phyloP scores from a whole-genome alignment of 1,139 yeast genomes.

The Wickerhamomyces sp. region DNA sequence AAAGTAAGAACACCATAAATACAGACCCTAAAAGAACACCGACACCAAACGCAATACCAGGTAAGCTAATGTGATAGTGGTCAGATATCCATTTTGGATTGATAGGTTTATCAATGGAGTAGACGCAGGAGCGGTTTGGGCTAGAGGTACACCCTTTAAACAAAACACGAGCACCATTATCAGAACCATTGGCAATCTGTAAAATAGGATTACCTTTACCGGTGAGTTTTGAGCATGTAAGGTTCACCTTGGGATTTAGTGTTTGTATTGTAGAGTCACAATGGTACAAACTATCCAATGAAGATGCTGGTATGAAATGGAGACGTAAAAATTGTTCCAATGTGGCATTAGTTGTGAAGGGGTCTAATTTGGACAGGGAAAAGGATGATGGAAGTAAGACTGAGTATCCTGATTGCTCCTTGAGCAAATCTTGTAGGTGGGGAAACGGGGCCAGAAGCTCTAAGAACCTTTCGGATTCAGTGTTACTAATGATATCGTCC shows the following conservation, averaged over 20 bases:
- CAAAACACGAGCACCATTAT: conserved; percentile 60
- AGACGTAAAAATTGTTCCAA: conserved; percentile 54
- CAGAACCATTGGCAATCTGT: conserved; percentile 38
- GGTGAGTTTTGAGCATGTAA: conserved; percentile 38
- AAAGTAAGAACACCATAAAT: conserved; percentile 27
- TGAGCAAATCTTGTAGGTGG: conserved; percentile 19
- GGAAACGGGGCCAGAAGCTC: conserved; percentile 37
- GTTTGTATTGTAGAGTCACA: conserved; percentile 44
- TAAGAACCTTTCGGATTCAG: conserved; percentile 41
- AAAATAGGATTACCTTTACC: conserved; percentile 28
- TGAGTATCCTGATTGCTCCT: conserved; percentile 38
- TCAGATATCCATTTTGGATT: conserved; percentile 58
- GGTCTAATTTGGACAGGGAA: conserved; percentile 33
- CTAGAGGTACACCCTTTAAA: conserved; percentile 63
- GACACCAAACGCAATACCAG: conserved; percentile 59
- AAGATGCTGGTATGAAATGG: conserved; percentile 62
- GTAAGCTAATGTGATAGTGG: conserved; percentile 53
- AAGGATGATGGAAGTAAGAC: conserved; percentile 68
- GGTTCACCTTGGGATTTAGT: conserved; percentile 35
- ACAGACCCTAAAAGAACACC: conserved; percentile 60
- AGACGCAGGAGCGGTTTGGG: conserved; percentile 47
- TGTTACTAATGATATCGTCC: conserved; percentile 49
- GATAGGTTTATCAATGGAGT: conserved; percentile 66
- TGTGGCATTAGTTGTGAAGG: conserved; percentile 29
- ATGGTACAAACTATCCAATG: conserved; percentile 34